These are phyloP conservation scores for Tricholoma hemisulphureum DNA, from an alignment of 768 basidiomycete species.

Conservation along the genomic window DNA sequence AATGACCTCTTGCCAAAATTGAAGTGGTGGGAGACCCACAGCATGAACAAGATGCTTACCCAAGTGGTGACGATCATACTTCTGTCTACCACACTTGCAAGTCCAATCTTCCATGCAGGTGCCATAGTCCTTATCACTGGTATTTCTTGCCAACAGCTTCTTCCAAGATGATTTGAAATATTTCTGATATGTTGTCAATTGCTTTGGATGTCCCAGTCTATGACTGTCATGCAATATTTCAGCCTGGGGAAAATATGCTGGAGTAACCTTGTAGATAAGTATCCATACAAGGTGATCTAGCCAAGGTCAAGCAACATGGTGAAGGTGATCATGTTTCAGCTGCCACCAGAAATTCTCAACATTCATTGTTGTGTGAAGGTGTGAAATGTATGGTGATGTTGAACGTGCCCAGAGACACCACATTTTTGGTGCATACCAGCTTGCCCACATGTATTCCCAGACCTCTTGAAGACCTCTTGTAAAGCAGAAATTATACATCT, in stretches of 20 bases:
- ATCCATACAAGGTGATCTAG: neutral
- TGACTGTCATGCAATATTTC: neutral
- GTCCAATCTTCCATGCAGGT: no score
- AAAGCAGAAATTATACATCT: neutral
- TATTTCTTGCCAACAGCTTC: neutral
- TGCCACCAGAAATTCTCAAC: no score
- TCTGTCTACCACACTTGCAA: no score
- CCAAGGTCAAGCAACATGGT: neutral
- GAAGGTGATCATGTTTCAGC: neutral
- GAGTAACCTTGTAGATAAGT: neutral
- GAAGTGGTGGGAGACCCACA: no score
- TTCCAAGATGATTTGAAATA: neutral
- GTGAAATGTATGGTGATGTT: neutral
- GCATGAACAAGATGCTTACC: no score
- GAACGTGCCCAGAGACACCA: neutral
- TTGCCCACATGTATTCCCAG: neutral
- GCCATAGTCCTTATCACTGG: neutral
- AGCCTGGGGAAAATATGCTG: neutral
- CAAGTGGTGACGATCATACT: no score
- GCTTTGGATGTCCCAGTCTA: no score
- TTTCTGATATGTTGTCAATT: neutral
- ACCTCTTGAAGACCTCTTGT: neutral
- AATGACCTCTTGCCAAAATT: no score
- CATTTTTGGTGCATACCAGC: slow-evolving; percentile 5
- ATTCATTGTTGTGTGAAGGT: neutral